phyloP scores from a whole-genome alignment of 371 early-diverging fungal species.

The Mortierella sp. region DNA sequence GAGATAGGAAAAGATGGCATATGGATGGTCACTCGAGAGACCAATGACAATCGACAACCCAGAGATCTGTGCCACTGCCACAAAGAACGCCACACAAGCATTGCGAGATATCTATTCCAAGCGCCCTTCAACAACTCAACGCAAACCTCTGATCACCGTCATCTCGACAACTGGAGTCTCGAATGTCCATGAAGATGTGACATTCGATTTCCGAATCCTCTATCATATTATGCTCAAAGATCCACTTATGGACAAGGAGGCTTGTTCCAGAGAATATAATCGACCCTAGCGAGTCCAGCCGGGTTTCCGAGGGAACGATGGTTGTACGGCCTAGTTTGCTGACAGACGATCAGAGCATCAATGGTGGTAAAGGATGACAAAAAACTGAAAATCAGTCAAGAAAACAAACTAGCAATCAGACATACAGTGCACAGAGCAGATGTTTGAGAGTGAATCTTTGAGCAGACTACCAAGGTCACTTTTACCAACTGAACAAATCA shows the following conservation, averaged over 20 bases:
- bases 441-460: no score
- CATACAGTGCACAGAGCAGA: no score
- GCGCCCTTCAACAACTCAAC: constrained; percentile 7
- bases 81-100: constrained; percentile 29
- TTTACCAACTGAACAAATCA: no score
- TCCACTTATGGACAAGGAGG: constrained; percentile 39
- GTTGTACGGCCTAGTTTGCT: constrained; percentile 32
- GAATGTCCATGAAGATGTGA: constrained; percentile 27
- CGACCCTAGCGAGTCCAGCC: background rate
- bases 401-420: no score
- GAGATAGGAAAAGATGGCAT: no score
- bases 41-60: constrained; percentile 43
- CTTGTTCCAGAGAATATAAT: constrained; percentile 11
- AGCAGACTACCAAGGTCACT: no score
- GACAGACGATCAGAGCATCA: constrained; percentile 32
- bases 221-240: constrained; percentile 31
- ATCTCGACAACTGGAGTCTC: constrained; percentile 46
- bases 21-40: constrained; percentile 1
- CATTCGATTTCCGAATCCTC: constrained; percentile 30
- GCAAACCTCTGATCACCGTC: constrained; percentile 30
- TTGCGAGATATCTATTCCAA: constrained; percentile 26
- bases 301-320: constrained; percentile 21
- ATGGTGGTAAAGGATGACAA: constrained; percentile 32
- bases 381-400: background rate
- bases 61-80: constrained; percentile 32